These are phyloP conservation scores for Termitomyces sp. DNA, from an alignment of 768 basidiomycete species.

Conservation along the genomic window DNA sequence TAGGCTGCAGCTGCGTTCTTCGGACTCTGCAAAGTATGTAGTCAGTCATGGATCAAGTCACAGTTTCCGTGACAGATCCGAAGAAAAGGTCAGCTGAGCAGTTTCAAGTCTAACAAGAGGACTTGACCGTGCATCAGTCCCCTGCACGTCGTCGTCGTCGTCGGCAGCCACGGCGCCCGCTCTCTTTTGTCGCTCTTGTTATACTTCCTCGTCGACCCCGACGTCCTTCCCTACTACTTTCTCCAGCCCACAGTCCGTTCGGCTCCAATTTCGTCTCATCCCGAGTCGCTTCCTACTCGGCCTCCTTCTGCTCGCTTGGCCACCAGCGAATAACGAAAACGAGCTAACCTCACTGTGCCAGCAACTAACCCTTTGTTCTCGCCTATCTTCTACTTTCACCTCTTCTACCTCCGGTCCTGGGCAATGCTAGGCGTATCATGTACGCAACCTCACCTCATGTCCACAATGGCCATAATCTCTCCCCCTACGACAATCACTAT, in stretches of 20 bases:
- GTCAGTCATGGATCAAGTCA: conserved; percentile 15
- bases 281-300: conserved; percentile 16
- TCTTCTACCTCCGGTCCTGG: conserved; percentile 28
- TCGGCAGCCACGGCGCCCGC: conserved; percentile 14
- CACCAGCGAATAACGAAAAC: conserved; percentile 16
- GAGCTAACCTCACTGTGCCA: conserved; percentile 4
- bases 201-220: background rate
- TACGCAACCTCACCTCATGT: conserved; percentile 44
- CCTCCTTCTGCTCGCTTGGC: conserved; percentile 17
- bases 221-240: background rate
- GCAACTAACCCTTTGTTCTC: conserved; percentile 14
- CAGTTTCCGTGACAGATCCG: conserved; percentile 22
- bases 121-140: conserved; percentile 13
- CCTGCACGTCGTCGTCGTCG: conserved; percentile 11
- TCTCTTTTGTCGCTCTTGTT: conserved; percentile 8
- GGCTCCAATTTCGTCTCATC: conserved; percentile 10
- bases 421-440: conserved; percentile 64
- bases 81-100: conserved; percentile 20
- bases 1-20: too few relatives aligned
- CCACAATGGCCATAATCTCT: conserved; percentile 38
- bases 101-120: conserved; percentile 6
- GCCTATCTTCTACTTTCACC: conserved; percentile 20
- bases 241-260: conserved; percentile 1
- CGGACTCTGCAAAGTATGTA: too few relatives aligned
- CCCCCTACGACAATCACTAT: conserved; percentile 29